Evolutionary conservation across 352 stramenopile species (phyloP), one percentile per base, ranked within the genome.

Genomic region (Phytophthora cryptogea): DNA sequence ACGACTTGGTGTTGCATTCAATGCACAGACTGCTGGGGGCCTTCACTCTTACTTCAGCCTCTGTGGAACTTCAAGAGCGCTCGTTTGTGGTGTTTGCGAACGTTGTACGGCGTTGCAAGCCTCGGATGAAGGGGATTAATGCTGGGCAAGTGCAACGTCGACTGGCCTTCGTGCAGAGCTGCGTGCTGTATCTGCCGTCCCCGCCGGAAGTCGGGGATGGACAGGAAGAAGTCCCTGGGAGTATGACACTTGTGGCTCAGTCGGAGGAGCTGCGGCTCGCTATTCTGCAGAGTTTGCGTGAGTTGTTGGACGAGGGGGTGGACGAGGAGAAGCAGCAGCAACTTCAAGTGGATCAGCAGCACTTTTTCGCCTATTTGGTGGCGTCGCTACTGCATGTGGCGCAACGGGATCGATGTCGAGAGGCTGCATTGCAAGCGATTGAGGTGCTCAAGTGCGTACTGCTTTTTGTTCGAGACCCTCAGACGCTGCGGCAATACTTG

Each of bases 331-430:
- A 60, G 11, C 58, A 57, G 20, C 53, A 65, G 16, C 68, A 52
- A 33, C 53, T 55, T 58, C 63, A 50, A 33, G 55, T 54, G 10
- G 71, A 89, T 27, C 63, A 79, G 14, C 68, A 76, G 10, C 68
- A 94, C 54, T 90, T 94, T 33, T 72, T 92, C 47, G 82, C 82
- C 27, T 94, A 91, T 48, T 28, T 82, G 4, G 68, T 94, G 9
- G 79, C 77, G 7, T 66, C 74, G 45, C 49, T 92, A 20, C 55
- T 94, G 40, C 73, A 90, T 50, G 65, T 92, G 20, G 77, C 72
- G 10, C 59, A 89, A 52, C 69, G 66, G 20, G 80, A 87, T 55
- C 57, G 69, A 0, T 87, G 72, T 58, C 71, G 76, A 1, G 58
- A 78, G 2, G 70, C 67, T 17, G 75, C 75, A 13, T 47, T 72